These are phyloP conservation scores for Curvularia lunata DNA, from an alignment of 2,329 filamentous ascomycete genomes.

Conservation along the genomic window DNA sequence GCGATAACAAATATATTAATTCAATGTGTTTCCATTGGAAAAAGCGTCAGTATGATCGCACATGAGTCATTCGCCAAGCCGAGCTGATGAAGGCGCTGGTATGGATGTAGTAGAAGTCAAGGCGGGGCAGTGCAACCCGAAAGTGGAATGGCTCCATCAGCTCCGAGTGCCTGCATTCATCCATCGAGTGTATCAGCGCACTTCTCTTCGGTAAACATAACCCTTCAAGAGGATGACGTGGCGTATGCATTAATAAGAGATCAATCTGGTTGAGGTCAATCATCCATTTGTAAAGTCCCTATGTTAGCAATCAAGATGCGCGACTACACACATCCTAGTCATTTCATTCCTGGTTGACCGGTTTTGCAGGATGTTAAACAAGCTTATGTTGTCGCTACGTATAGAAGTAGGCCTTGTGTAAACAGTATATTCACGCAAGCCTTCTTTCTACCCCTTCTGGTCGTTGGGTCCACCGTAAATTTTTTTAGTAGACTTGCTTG, in stretches of 20 bases:
- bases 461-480: too few relatives aligned
- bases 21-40: too few relatives aligned
- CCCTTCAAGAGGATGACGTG: not conserved
- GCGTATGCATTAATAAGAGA: not conserved
- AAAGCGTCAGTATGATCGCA: constrained; percentile 16
- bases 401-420: too few relatives aligned
- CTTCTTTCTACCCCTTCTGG: too few relatives aligned
- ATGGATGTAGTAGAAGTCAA: not conserved
- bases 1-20: not conserved
- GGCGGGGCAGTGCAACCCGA: not conserved
- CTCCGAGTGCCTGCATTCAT: not conserved
- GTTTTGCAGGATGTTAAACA: too few relatives aligned
- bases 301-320: too few relatives aligned
- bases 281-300: not conserved
- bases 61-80: constrained; percentile 37
- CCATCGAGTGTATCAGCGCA: not conserved
- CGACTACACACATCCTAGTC: too few relatives aligned
- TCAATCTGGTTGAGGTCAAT: not conserved
- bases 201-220: not conserved
- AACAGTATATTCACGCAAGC: too few relatives aligned
- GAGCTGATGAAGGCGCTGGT: not conserved
- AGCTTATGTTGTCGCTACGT: too few relatives aligned
- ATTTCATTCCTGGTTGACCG: too few relatives aligned
- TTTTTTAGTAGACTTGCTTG: too few relatives aligned
- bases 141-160: not conserved